A percentile compares a stretch with the other conserved stretches of the same genome.
Evolutionary conservation across 1,284 basidiomycete species (phyloP).

Genomic region (Puccinia brachypodii): DNA sequence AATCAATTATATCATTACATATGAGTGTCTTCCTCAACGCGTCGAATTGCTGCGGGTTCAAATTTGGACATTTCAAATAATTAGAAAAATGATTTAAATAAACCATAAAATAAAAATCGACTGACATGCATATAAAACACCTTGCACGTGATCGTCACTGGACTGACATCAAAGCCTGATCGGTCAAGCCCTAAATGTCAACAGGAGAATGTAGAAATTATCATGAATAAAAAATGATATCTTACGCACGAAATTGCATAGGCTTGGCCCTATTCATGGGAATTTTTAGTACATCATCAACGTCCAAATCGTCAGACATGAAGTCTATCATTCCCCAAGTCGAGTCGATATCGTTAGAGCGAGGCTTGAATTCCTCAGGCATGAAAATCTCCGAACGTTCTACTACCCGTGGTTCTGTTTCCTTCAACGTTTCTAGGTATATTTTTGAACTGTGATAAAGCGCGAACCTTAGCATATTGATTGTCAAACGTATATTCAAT

Average conservation of each 20-base stretch:
- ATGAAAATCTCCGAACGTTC: slow-evolving; percentile 64
- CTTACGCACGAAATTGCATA: slow-evolving; percentile 47
- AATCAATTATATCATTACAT: slow-evolving; percentile 89
- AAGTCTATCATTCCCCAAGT: slow-evolving; percentile 53
- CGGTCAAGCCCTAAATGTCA: neutral
- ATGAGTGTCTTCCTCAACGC: slow-evolving; percentile 86
- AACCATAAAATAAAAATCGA: neutral
- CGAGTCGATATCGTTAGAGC: slow-evolving; percentile 58
- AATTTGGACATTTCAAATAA: neutral
- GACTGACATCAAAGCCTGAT: slow-evolving; percentile 45
- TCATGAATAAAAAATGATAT: neutral
- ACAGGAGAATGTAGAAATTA: neutral
- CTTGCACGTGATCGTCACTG: slow-evolving; percentile 48
- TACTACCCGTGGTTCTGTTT: slow-evolving; percentile 62
- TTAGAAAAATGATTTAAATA: slow-evolving; percentile 30
- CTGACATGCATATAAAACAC: slow-evolving; percentile 49
- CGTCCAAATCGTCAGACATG: slow-evolving; percentile 58
- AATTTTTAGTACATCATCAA: slow-evolving; percentile 65
- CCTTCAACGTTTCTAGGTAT: slow-evolving; percentile 57
- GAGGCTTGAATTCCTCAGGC: slow-evolving; percentile 77
- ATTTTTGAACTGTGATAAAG: slow-evolving; percentile 64
- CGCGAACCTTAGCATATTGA: neutral
- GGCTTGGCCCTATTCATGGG: slow-evolving; percentile 49
- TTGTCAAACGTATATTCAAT: neutral
- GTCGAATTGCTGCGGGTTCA: slow-evolving; percentile 85